A percentile compares a stretch with the other conserved stretches of the same genome.
Conservation (phyloP, 2,329 filamentous ascomycete species). For the Tolypocladium endophyticum region DNA sequence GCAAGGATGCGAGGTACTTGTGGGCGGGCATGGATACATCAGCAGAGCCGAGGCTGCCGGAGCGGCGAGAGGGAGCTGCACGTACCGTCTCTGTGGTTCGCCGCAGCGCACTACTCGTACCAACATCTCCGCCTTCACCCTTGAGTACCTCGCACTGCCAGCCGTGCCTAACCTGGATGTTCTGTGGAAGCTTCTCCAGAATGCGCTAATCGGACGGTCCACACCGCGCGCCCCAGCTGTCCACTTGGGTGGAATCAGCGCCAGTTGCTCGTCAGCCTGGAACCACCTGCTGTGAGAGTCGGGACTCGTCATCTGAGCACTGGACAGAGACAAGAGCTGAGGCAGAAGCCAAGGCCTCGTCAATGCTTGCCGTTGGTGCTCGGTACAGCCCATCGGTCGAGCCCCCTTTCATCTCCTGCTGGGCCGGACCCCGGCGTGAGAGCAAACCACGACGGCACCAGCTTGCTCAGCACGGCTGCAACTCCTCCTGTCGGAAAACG, state of each 20-base stretch:
- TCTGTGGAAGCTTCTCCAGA: neutral
- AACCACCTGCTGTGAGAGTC: neutral
- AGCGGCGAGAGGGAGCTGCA: neutral
- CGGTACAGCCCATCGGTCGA: neutral
- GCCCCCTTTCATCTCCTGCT: neutral
- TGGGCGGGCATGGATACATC: neutral
- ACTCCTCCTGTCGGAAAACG: neutral
- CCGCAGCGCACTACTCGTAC: neutral
- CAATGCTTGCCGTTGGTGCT: neutral
- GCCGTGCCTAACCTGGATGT: neutral
- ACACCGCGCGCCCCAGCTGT: neutral
- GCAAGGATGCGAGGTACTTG: neutral
- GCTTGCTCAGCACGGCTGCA: neutral
- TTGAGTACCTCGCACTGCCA: neutral
- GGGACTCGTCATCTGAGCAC: neutral
- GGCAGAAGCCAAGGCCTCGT: neutral
- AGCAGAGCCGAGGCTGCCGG: neutral
- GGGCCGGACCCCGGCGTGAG: neutral
- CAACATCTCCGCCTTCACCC: neutral
- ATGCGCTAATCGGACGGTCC: neutral
- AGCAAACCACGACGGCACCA: neutral
- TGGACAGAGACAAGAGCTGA: too few relatives aligned
- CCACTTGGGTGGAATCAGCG: neutral
- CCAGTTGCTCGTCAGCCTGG: neutral
- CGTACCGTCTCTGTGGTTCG: neutral